These are phyloP conservation scores for Annulohypoxylon nitens DNA, from an alignment of 495 filamentous ascomycete species.

Conservation along the genomic window DNA sequence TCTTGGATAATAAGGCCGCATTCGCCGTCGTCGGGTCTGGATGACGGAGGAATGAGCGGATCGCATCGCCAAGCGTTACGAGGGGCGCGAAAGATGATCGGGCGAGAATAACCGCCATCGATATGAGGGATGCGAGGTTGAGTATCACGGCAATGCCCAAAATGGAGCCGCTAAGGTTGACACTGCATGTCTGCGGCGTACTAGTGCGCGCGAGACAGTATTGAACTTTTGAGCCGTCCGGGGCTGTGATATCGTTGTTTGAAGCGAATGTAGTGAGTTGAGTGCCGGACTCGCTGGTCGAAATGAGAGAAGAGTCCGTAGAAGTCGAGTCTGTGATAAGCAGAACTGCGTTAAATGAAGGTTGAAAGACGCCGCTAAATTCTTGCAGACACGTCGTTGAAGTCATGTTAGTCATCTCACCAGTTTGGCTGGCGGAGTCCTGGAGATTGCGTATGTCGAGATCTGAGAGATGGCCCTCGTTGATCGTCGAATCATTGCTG, in stretches of 20 bases:
- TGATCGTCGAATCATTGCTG: conserved; percentile 51
- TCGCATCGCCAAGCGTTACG: conserved; percentile 60
- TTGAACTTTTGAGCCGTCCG: conserved; percentile 44
- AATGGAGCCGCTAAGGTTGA: conserved; percentile 58
- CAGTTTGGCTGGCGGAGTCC: conserved; percentile 44
- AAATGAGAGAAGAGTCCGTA: conserved; percentile 50
- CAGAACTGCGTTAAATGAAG: conserved; percentile 52
- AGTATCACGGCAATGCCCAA: conserved; percentile 57
- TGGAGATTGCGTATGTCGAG: conserved; percentile 55
- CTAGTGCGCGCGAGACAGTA: conserved; percentile 54
- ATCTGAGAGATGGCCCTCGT: conserved; percentile 50
- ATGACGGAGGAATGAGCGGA: conserved; percentile 59
- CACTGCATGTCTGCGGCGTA: conserved; percentile 51
- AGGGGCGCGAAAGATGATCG: conserved; percentile 55
- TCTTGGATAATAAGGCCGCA: conserved; percentile 57
- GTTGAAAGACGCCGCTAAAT: conserved; percentile 49
- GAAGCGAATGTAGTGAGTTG: conserved; percentile 38
- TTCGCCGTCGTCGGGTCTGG: conserved; percentile 52
- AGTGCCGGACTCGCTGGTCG: conserved; percentile 44
- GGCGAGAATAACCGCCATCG: conserved; percentile 51
- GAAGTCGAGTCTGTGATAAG: conserved; percentile 51
- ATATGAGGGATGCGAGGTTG: conserved; percentile 55
- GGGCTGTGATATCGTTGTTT: conserved; percentile 34
- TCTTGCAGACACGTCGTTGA: conserved; percentile 32
- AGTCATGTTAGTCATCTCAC: conserved; percentile 24